These are phyloP conservation scores for Extremus antarcticus DNA, from an alignment of 495 filamentous ascomycete genomes.

Conservation along the genomic window DNA sequence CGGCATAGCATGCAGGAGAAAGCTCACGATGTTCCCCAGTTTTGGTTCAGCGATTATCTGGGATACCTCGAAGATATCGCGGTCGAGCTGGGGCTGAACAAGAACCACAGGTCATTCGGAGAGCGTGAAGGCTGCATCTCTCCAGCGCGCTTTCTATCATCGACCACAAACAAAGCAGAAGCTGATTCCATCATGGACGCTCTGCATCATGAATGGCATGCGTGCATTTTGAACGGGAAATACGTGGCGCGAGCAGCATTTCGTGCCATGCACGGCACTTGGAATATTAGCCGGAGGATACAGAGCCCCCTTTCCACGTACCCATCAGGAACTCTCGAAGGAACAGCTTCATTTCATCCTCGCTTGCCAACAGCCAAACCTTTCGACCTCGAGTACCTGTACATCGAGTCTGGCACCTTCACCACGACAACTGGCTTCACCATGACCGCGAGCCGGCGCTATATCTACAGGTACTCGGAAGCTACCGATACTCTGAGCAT, in stretches of 20 bases:
- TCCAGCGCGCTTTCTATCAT: conserved; percentile 7
- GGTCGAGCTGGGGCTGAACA: conserved; percentile 38
- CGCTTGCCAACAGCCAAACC: conserved; percentile 29
- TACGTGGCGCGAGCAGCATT: conserved; percentile 58
- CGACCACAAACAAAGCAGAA: conserved; percentile 5
- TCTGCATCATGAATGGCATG: conserved; percentile 12
- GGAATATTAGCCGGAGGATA: conserved; percentile 47
- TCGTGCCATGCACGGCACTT: conserved; percentile 60
- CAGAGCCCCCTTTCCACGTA: conserved; percentile 36
- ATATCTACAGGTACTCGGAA: conserved; percentile 50
- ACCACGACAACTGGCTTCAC: conserved; percentile 24
- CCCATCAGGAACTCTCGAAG: conserved; percentile 50
- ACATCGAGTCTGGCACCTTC: conserved; percentile 53
- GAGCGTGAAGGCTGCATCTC: conserved; percentile 7
- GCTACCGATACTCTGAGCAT: conserved; percentile 44
- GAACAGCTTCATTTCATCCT: conserved; percentile 53
- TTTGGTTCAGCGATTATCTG: conserved; percentile 72
- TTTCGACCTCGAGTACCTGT: conserved; percentile 48
- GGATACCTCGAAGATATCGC: conserved; percentile 66
- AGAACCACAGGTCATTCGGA: conserved; percentile 13
- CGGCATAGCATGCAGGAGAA: conserved; percentile 27
- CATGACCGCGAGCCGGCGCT: conserved; percentile 28
- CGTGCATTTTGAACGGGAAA: conserved; percentile 14
- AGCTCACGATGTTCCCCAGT: conserved; percentile 45
- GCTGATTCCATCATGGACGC: conserved; percentile 12